Base-by-base conservation (phyloP, 352 stramenopile species). In the Phytophthora pinifolia region DNA sequence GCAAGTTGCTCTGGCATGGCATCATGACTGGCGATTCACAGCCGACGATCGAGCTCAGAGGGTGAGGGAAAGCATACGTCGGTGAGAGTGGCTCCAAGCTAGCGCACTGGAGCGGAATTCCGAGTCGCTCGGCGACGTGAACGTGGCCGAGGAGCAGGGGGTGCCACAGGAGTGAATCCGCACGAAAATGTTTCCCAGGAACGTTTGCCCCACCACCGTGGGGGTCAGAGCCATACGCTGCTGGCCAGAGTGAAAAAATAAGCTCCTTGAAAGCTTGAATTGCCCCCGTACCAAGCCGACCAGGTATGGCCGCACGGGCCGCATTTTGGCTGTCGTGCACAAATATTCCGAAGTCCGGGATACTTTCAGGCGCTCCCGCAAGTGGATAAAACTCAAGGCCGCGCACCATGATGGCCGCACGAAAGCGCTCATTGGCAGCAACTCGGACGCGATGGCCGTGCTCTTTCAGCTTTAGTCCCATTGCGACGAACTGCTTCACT, bases 391-490 rank as follows among this genome's bases (percentile, higher is more conserved):
- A 82, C 42, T 82, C 72, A 29, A 82, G 54, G n/a, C 71, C 69
- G 4, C 64, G 63, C 0, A 54, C 55, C 8, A 70, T 65, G 14
- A 96, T 83, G 10, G 76, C 72, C 2, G 61, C 27, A 4, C 85
- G 58, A 66, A 90, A 91, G 6, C 72, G 57, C 37, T 82, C 69
- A 46, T 96, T 86, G 2, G 83, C 79, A 3, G 84, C 87, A 34
- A 96, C 63, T 6, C 87, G 74, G 0, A 97, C 87, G 1, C 77
- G 69, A 67, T 97, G 89, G 0, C 87, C 87, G n/a, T 85, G 45
- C 4, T 57, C 46, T 43, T 76, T 64, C 2, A 97, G 65, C 30
- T 74, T 59, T 18, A 79, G 59, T 3, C 76, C 82, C 6, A 96
- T 67, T 2, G 59, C 72, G 9, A 82, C 66, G 44, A 83, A 87